Percentiles rank a stretch among this genome's conserved stretches.
These are phyloP conservation scores for Mycosphaerella arachidis DNA, from an alignment of 2,329 filamentous ascomycete species.

Conservation along the genomic window DNA sequence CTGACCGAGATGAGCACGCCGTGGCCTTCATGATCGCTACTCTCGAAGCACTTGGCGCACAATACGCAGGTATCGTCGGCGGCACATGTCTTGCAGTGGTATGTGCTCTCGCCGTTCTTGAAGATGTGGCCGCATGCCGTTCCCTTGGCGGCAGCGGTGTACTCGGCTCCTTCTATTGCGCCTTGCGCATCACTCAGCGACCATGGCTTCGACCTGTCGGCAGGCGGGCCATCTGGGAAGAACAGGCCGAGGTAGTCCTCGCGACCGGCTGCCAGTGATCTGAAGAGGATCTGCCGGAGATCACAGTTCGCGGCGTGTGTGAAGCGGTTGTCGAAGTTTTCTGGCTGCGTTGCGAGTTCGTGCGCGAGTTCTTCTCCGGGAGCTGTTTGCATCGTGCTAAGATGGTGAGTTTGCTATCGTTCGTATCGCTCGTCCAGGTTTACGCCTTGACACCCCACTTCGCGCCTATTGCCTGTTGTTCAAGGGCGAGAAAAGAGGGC, in stretches of 20 bases:
- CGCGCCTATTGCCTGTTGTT: background rate
- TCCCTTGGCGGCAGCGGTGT: constrained; percentile 83
- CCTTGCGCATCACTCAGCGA: constrained; percentile 85
- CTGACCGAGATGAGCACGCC: constrained; percentile 86
- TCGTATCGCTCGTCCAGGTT: background rate
- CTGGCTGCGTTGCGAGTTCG: constrained; percentile 73
- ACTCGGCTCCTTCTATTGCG: constrained; percentile 89
- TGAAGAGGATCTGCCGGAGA: constrained; percentile 77
- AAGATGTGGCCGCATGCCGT: constrained; percentile 98
- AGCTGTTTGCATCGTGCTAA: constrained; percentile 25
- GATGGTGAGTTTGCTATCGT: background rate
- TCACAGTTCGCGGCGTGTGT: constrained; percentile 64
- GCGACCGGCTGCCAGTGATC: constrained; percentile 73
- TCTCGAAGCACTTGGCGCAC: constrained; percentile 89
- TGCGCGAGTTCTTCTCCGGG: constrained; percentile 73
- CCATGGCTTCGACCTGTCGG: constrained; percentile 44
- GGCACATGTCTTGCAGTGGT: constrained; percentile 89
- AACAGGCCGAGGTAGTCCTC: constrained; percentile 71
- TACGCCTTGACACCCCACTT: background rate
- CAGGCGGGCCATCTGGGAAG: constrained; percentile 65
- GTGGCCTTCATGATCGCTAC: constrained; percentile 90
- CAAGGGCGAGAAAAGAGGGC: background rate
- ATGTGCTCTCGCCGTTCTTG: constrained; percentile 87
- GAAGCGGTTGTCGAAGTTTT: constrained; percentile 70
- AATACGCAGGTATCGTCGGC: constrained; percentile 93